Conservation (phyloP, 768 basidiomycete genomes). For the Harrya chromipes region DNA sequence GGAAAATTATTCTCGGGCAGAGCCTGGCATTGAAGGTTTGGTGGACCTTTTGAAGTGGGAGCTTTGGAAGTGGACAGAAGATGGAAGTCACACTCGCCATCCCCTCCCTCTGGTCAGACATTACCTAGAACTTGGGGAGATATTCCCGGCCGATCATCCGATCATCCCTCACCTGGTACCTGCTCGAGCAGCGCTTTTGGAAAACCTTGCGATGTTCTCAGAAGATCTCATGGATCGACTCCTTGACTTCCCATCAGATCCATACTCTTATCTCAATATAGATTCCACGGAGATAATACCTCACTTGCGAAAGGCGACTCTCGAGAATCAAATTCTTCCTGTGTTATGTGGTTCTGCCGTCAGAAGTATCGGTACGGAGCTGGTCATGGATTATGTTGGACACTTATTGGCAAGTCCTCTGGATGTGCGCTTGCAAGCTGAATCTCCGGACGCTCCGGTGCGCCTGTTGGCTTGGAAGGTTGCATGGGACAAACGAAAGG, state of each 20-base stretch:
- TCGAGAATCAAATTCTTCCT: slow-evolving; percentile 66
- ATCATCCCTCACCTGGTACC: slow-evolving; percentile 60
- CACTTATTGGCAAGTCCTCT: slow-evolving; percentile 75
- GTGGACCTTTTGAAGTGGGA: slow-evolving; percentile 85
- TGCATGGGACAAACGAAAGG: slow-evolving; percentile 73
- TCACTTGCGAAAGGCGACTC: slow-evolving; percentile 64
- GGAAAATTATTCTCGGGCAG: slow-evolving; percentile 61
- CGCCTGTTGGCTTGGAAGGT: slow-evolving; percentile 86
- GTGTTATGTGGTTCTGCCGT: slow-evolving; percentile 82
- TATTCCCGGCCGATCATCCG: slow-evolving; percentile 63
- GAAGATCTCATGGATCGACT: slow-evolving; percentile 77
- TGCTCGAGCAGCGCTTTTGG: slow-evolving; percentile 70
- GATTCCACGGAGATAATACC: slow-evolving; percentile 50
- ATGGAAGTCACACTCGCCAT: slow-evolving; percentile 41
- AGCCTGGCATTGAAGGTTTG: slow-evolving; percentile 82
- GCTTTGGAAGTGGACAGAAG: slow-evolving; percentile 68
- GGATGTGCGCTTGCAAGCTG: slow-evolving; percentile 53
- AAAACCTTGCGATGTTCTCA: slow-evolving; percentile 77
- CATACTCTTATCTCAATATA: slow-evolving; percentile 66
- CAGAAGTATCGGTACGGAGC: slow-evolving; percentile 76
- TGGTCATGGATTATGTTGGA: slow-evolving; percentile 79
- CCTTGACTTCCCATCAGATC: slow-evolving; percentile 51
- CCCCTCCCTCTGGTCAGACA: slow-evolving; percentile 52
- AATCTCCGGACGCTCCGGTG: slow-evolving; percentile 46
- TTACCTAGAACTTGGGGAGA: slow-evolving; percentile 36